Conservation (phyloP, 2,329 filamentous ascomycete genomes). For the Scopulariopsis brevicaulis region DNA sequence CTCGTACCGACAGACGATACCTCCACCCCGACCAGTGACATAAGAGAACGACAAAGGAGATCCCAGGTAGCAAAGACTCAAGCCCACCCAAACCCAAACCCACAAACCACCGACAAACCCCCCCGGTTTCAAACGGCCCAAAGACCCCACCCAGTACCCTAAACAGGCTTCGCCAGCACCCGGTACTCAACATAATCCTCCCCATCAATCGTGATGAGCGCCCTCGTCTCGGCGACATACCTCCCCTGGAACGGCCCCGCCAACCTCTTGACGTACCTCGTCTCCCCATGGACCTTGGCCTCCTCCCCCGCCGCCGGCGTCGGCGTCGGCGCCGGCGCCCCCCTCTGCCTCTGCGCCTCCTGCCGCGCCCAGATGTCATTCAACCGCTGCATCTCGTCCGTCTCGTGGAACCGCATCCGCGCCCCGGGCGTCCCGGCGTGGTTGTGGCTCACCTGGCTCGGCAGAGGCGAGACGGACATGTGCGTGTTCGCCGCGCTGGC, state of each 20-base stretch:
- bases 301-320: slow-evolving; percentile 24
- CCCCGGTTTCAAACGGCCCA: slow-evolving; percentile 15
- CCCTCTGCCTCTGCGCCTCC: slow-evolving; percentile 32
- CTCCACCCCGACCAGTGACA: too few species aligned
- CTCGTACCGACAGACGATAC: too few species aligned
- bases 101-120: slow-evolving; percentile 19
- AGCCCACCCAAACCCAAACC: not conserved
- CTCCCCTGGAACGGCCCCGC: slow-evolving; percentile 51
- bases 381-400: slow-evolving; percentile 35
- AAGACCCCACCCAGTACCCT: slow-evolving; percentile 24
- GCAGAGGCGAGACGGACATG: slow-evolving; percentile 5
- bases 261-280: slow-evolving; percentile 52
- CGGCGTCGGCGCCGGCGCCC: slow-evolving; percentile 9
- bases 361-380: slow-evolving; percentile 45
- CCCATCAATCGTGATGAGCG: slow-evolving; percentile 52
- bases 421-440: slow-evolving; percentile 10
- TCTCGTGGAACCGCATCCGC: slow-evolving; percentile 29
- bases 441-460: slow-evolving; percentile 7
- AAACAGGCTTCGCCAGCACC: slow-evolving; percentile 45
- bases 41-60: too few species aligned
- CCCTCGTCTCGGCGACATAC: slow-evolving; percentile 45
- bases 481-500: slow-evolving; percentile 10
- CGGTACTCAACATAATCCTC: slow-evolving; percentile 59
- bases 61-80: too few species aligned
- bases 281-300: slow-evolving; percentile 43